Percentiles rank a stretch among this genome's conserved stretches.
Evolutionary conservation across 23 red algal genomes (phyloP).

Genomic region (Pyropia haitanensis): DNA sequence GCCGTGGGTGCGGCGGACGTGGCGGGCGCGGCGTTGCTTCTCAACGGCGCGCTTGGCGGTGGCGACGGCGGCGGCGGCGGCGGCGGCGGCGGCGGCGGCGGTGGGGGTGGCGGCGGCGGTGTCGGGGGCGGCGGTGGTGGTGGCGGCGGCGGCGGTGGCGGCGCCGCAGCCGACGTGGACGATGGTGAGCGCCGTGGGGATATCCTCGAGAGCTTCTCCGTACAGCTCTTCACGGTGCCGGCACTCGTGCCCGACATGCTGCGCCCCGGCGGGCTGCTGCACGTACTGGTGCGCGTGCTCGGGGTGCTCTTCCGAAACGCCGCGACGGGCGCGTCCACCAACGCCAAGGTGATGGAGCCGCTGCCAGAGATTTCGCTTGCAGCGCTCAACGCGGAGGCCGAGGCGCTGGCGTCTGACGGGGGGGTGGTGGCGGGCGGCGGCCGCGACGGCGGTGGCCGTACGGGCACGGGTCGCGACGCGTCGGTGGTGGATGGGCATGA

Average conservation of each 20-base stretch:
- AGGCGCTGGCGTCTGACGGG: background rate
- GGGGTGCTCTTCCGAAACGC: conserved; percentile 27
- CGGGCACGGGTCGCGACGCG: too few species aligned
- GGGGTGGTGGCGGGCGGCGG: too few species aligned
- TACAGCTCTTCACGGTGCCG: conserved; percentile 88
- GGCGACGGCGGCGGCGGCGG: background rate
- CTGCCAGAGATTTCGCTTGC: background rate
- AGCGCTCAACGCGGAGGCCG: background rate
- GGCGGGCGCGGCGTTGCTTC: background rate
- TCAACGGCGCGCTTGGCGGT: background rate
- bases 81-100: background rate
- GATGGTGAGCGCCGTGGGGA: conserved; percentile 3
- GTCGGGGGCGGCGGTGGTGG: too few species aligned
- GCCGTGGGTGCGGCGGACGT: background rate
- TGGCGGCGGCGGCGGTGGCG: background rate
- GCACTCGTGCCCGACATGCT: conserved; percentile 81
- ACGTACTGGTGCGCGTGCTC: conserved; percentile 37
- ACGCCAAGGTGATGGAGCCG: background rate
- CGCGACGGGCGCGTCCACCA: background rate
- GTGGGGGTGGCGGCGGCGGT: background rate
- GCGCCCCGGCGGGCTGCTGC: conserved; percentile 39
- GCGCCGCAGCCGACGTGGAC: background rate
- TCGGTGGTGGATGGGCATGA: too few species aligned
- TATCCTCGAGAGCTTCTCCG: conserved; percentile 50
- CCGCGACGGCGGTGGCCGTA: too few species aligned